Evolutionary conservation across 768 basidiomycete species (phyloP), one percentile per base, ranked within the genome.

Genomic region (Podaxis mareebaensis): DNA sequence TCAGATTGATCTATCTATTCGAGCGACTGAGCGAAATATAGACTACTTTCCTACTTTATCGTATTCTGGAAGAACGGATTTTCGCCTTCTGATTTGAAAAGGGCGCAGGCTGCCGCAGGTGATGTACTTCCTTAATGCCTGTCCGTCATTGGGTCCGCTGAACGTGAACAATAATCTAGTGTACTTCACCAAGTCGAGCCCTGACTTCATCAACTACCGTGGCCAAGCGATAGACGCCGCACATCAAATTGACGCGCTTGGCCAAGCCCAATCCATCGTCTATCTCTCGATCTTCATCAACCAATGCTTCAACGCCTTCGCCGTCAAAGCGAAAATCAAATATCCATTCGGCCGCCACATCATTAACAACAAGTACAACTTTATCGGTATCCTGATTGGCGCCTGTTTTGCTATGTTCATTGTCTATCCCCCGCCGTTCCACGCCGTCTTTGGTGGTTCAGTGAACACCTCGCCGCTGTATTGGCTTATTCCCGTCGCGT

Each of bases 281-380:
- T 89, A 87, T 69, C 76, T 88, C n/a, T 84, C 85, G 3, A 78
- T 90, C 36, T 88, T 88, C 76, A 86, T 89, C 66, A 81, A 77
- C 15, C 88, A 88, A 69, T 88, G 86, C 71, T 89, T 88, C 78
- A 89, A 89, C 67, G 87, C 88, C 33, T 88, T 87, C 66, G 86
- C 86, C 0, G 87, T 89, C 38, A 89, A 88, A 75, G 86, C 87
- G 30, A 81, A 78, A 62, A 81, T 88, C 68, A 78, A 79, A 10
- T 83, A 80, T 72, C 88, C 88, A 17, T 89, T 90, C 74, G 87
- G 88, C 55, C 77, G 73, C 52, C 78, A 77, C 33, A 77, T 81
- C 42, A 70, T 89, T 54, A 77, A 80, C 53, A 90, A 90, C 76
- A 78, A 79, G 64, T 87, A 81, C 75, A 90, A 89, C 73, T 88